These are phyloP conservation scores for Beauveria asiatica DNA, from an alignment of 2,329 filamentous ascomycete genomes.

Conservation along the genomic window DNA sequence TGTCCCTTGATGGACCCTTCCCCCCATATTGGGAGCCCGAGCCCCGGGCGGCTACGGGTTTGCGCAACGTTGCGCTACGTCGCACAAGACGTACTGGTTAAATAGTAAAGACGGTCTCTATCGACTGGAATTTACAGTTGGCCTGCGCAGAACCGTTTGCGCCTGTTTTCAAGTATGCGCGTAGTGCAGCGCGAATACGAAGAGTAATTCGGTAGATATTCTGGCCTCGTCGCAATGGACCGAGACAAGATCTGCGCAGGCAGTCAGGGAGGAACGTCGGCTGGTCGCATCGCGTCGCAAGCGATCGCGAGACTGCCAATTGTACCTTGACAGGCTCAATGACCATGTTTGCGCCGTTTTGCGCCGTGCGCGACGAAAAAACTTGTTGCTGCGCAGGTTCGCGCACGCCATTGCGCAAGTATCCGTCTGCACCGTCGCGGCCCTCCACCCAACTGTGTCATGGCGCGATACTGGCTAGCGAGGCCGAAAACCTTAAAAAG, in stretches of 20 bases:
- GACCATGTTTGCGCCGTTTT: not conserved
- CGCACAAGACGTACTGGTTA: not conserved
- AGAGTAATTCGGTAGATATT: too few species aligned
- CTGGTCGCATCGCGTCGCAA: constrained; percentile 4
- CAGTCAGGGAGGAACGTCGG: not conserved
- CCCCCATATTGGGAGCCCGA: not conserved
- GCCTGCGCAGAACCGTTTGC: not conserved
- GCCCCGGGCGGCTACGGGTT: not conserved
- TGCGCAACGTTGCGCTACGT: constrained; percentile 3
- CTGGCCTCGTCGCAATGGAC: not conserved
- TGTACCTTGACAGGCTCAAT: not conserved
- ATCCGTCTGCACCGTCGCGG: not conserved
- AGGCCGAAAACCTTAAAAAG: not conserved
- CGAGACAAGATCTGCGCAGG: not conserved
- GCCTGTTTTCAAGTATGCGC: not conserved
- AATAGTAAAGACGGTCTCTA: not conserved
- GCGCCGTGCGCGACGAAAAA: not conserved
- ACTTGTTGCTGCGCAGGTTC: not conserved
- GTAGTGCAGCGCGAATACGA: not conserved
- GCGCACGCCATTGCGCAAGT: not conserved
- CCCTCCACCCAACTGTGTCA: not conserved
- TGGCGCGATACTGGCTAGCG: not conserved
- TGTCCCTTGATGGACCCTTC: not conserved
- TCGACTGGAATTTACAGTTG: not conserved
- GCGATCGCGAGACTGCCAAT: not conserved